Evolutionary conservation across 78 protist species (phyloP), one percentile per base, ranked within the genome.

Genomic region (Pelomyxa schiedti): DNA sequence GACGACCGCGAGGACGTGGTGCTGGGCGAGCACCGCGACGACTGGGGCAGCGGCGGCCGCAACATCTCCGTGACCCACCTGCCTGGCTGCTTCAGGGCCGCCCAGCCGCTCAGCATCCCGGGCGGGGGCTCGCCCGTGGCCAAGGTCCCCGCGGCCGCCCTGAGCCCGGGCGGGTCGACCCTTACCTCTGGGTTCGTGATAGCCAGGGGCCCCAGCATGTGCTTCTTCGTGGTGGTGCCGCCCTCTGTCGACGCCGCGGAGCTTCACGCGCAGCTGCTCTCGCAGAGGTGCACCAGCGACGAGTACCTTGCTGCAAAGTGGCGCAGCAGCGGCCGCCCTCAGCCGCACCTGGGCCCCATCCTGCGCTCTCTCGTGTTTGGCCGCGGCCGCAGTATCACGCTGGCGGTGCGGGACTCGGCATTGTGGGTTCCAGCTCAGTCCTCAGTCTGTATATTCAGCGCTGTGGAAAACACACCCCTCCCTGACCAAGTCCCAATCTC

Each of bases 21-120:
- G 58, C 58, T 47, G 58, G 58, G 58, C 58, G 58, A 47, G 58
- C 58, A 47, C 58, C 16, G 58, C 32, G 58, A 47, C 58, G 58
- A 47, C 32, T 47, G 58, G 58, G 58, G 58, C 58, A 47, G 58
- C 58, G 16, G 32, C 58, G 58, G 58, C 58, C 58, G 58, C 58
- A 47, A 16, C 58, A 16, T 47, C 58, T 47, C 58, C 16, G 58
- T 47, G 58, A 47, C 58, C 32, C 58, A 16, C 58, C 32, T 47
- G 32, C 58, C 58, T 16, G 58, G 58, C 16, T 47, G 58, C 58
- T 47, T 47, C 58, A 16, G 58, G 32, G 58, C 32, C 58, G 16
- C 58, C 58, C 58, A 47, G 58, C 16, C 58, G 58, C 32, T 47
- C 58, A 24, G 32, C 32, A 16, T 16, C 58, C 32, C 58, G 58